Evolutionary conservation across 2,329 filamentous ascomycete species (phyloP).

Genomic region (Neoscytalidium dimidiatum): DNA sequence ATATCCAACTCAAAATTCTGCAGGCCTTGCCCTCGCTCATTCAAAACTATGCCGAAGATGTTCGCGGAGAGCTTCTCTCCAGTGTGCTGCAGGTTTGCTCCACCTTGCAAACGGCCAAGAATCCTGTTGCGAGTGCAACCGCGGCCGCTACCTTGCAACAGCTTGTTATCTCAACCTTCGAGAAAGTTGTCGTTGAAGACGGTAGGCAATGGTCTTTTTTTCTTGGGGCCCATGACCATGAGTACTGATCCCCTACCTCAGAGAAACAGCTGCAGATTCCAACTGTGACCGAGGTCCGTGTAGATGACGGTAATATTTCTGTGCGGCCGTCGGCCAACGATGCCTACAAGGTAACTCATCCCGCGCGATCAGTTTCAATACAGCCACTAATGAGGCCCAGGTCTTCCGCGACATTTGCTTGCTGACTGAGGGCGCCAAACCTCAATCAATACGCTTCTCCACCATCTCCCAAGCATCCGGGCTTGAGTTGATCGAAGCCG

Average conservation of each 20-base stretch:
- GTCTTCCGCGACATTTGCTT: constrained; percentile 90
- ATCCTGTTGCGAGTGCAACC: constrained; percentile 90
- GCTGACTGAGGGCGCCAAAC: constrained; percentile 79
- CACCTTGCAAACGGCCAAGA: constrained; percentile 86
- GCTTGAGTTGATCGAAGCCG: constrained; percentile 87
- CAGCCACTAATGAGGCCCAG: constrained; percentile 38
- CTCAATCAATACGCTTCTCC: constrained; percentile 79
- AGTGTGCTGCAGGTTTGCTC: constrained; percentile 89
- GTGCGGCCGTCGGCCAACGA: constrained; percentile 79
- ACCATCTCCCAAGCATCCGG: constrained; percentile 80
- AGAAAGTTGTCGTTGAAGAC: constrained; percentile 84
- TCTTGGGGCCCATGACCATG: background rate
- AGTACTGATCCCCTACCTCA: constrained; percentile 18
- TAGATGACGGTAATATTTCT: constrained; percentile 64
- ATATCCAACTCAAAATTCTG: constrained; percentile 93
- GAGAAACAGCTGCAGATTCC: constrained; percentile 53
- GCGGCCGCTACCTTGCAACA: constrained; percentile 96
- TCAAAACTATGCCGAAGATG: constrained; percentile 82
- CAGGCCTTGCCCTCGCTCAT: constrained; percentile 87
- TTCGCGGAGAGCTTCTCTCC: constrained; percentile 79
- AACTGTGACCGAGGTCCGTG: constrained; percentile 66
- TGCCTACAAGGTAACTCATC: constrained; percentile 66
- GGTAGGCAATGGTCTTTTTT: constrained; percentile 51
- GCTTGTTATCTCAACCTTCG: constrained; percentile 87
- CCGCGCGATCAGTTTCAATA: constrained; percentile 18